A percentile compares a stretch with the other conserved stretches of the same genome.
phyloP scores from a whole-genome alignment of 176 grass and related monocot species.

The Calamus simplicifolius region DNA sequence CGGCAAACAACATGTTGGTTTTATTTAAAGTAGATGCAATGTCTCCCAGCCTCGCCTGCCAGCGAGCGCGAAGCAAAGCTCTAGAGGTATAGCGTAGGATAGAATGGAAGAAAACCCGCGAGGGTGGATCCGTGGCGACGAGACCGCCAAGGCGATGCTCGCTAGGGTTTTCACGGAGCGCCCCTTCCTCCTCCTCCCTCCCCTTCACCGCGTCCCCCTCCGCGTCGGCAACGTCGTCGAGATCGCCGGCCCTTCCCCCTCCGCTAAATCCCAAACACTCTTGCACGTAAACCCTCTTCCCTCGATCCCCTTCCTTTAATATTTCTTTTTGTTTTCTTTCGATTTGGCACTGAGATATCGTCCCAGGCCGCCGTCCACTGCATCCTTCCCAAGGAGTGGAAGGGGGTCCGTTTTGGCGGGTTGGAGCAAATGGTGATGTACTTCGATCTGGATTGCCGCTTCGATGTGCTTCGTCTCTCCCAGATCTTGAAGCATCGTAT shows the following conservation, averaged over 20 bases:
- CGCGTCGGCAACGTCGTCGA: constrained; percentile 77
- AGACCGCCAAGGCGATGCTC: constrained; percentile 58
- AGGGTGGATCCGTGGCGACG: constrained; percentile 52
- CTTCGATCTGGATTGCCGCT: constrained; percentile 77
- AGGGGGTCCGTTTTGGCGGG: constrained; percentile 62
- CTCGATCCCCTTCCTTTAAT: neutral
- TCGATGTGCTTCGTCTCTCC: constrained; percentile 69
- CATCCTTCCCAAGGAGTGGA: constrained; percentile 72
- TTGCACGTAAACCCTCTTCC: constrained; percentile 39
- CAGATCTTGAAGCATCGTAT: constrained; percentile 60
- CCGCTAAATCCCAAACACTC: constrained; percentile 80
- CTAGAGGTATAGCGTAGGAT: too few species aligned
- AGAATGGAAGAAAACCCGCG: constrained; percentile 21
- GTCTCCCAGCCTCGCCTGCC: too few species aligned
- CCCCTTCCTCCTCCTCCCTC: constrained; percentile 52
- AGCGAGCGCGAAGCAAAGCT: too few species aligned
- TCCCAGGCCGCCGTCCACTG: constrained; percentile 62
- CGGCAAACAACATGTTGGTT: too few species aligned
- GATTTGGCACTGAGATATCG: neutral
- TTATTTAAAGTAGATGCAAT: too few species aligned
- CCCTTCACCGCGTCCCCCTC: constrained; percentile 79
- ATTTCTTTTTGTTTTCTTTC: neutral
- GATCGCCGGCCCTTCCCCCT: constrained; percentile 76
- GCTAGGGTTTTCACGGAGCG: constrained; percentile 48
- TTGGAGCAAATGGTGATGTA: constrained; percentile 58